A percentile compares a stretch with the other conserved stretches of the same genome.
Conservation (phyloP, 176 grass and related monocot genomes). For the Neostapfia colusana region DNA sequence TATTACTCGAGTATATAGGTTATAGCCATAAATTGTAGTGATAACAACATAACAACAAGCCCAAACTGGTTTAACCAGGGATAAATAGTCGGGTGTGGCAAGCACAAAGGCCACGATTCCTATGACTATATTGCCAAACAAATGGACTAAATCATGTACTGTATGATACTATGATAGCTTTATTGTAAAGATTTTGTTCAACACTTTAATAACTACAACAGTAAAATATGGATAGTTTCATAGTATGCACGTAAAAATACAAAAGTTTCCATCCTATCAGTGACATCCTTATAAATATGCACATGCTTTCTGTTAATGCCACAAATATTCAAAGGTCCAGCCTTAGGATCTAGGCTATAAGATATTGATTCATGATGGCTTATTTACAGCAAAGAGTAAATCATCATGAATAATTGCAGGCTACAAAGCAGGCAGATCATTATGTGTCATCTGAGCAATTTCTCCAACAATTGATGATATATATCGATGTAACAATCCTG, state of each 20-base stretch:
- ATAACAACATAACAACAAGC: neutral
- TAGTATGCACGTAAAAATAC: neutral
- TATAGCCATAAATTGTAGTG: neutral
- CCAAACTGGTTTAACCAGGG: neutral
- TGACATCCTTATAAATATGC: neutral
- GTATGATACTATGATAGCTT: neutral
- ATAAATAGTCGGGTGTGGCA: neutral
- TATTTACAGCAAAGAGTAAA: conserved; percentile 5
- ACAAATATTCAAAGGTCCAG: neutral
- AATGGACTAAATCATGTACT: neutral
- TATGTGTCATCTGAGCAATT: conserved; percentile 2
- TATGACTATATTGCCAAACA: neutral
- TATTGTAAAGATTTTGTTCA: neutral
- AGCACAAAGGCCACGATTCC: neutral
- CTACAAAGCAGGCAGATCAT: neutral
- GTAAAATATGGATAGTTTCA: conserved; percentile 11
- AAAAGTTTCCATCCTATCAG: neutral
- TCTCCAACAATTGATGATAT: neutral
- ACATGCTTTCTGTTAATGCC: neutral
- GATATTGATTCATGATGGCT: neutral
- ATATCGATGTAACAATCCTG: conserved; percentile 14
- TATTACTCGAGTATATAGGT: neutral
- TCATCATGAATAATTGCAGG: neutral
- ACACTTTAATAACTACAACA: neutral
- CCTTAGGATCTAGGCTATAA: neutral